Evolutionary conservation across 1,284 basidiomycete genomes (phyloP), one percentile per base, ranked within the genome.

Genomic region (Rugosomyces carneus): DNA sequence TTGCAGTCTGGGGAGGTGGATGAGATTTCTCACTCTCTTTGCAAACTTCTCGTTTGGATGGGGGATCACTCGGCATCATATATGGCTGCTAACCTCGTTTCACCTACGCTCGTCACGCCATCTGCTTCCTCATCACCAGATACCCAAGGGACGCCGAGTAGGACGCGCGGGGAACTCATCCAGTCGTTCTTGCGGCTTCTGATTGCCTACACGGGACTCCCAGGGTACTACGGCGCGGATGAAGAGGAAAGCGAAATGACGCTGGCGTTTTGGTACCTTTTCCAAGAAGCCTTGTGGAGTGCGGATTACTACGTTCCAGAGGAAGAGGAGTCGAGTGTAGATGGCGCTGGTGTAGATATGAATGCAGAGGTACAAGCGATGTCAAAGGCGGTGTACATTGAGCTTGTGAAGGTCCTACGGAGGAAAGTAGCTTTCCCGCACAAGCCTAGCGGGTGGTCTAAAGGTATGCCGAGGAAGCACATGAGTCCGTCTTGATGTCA

Each of bases 171-270:
- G 13, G 78, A 73, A 40, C 72, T 75, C 37, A 77, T 84, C 0
- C 89, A 92, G 57, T 75, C 71, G 1, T 90, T 87, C 58, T 68
- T 95, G 3, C 72, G 76, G 1, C 65, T 87, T 5, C 62, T 92
- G 20, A 65, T 94, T n/a, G 73, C 80, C 6, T 84, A 88, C 53
- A 90, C 88, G 0, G 82, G 80, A 0, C 73, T 89, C 24, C 77
- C 81, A 0, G 89, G 89, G 0, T 80, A 77, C 52, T 89, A 83
- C 55, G 84, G 86, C 1, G 75, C 79, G 0, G 89, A 93, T 44
- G 91, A 93, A 59, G 84, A 89, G 43, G 81, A 89, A 57, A 90
- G 86, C 57, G 89, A 93, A 69, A 78, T 89, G 71, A 88, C 86
- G 1, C 73, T 93, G 1, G 80, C 80, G 0, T 92, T 93, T 55